phyloP scores from a whole-genome alignment of 768 basidiomycete species.

The Pilatotrama ljubarskyi region DNA sequence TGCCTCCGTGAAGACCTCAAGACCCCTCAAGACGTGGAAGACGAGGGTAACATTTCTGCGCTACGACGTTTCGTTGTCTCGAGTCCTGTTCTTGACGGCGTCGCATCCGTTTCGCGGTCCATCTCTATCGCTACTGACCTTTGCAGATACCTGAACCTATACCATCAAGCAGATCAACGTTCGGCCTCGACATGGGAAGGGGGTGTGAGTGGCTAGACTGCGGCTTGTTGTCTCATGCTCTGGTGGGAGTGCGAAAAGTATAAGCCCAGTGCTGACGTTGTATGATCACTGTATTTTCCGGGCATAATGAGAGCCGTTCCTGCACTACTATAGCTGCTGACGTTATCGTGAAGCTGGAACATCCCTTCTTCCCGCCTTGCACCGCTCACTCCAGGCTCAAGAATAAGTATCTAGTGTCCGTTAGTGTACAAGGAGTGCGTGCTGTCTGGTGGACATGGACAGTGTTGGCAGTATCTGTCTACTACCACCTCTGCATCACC shows the following conservation, averaged over 20 bases:
- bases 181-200: not conserved
- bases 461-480: not conserved
- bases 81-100: not conserved
- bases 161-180: not conserved
- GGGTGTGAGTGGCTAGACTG: too few relatives aligned
- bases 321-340: too few relatives aligned
- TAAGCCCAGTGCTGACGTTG: not conserved
- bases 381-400: too few relatives aligned
- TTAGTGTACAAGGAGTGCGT: too few relatives aligned
- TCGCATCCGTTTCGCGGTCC: not conserved
- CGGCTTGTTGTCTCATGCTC: too few relatives aligned
- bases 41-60: slow-evolving; percentile 2
- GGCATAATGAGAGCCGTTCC: not conserved
- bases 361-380: too few relatives aligned
- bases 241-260: too few relatives aligned
- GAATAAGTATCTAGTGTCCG: too few relatives aligned
- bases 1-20: not conserved
- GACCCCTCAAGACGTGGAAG: not conserved
- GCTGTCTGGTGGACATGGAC: too few relatives aligned
- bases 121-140: slow-evolving; percentile 6
- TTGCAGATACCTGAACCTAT: not conserved
- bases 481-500: not conserved
- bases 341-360: too few relatives aligned
- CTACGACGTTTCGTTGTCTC: not conserved
- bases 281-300: not conserved